phyloP scores from a whole-genome alignment of 176 grass and related monocot genomes.

The Carex cristatella region DNA sequence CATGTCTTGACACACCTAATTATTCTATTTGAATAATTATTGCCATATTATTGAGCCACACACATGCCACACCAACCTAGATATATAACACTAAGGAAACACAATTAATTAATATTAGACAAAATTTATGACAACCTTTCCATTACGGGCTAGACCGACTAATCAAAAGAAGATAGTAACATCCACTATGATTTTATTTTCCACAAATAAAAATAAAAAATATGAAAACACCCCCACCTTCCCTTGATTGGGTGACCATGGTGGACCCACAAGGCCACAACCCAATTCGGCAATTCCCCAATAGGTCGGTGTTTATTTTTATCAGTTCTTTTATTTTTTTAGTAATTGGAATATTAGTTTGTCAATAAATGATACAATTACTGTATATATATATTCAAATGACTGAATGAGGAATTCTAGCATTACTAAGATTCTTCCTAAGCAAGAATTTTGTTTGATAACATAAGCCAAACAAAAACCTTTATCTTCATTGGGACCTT shows the following conservation, averaged over 20 bases:
- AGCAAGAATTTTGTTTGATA: no score
- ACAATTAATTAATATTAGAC: neutral
- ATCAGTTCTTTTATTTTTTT: no score
- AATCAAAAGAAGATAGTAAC: conserved; percentile 12
- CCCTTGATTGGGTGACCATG: neutral
- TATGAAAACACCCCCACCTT: neutral
- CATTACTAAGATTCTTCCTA: no score
- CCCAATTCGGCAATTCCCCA: neutral
- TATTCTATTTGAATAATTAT: no score
- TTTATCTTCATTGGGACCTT: no score
- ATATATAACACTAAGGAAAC: neutral
- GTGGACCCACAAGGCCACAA: neutral
- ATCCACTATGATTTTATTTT: neutral
- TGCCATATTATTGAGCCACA: no score
- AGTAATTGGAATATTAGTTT: neutral
- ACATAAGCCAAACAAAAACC: no score
- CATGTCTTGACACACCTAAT: no score
- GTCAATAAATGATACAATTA: neutral
- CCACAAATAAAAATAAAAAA: no score
- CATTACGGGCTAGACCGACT: neutral
- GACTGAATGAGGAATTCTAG: no score
- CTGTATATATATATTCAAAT: no score
- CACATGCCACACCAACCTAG: neutral
- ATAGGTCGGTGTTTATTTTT: neutral
- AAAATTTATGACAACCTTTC: conserved; percentile 6